Evolutionary conservation across 192 early-diverging fungal species (phyloP), one percentile per base, ranked within the genome.

Genomic region (Backusella liffmaniae): DNA sequence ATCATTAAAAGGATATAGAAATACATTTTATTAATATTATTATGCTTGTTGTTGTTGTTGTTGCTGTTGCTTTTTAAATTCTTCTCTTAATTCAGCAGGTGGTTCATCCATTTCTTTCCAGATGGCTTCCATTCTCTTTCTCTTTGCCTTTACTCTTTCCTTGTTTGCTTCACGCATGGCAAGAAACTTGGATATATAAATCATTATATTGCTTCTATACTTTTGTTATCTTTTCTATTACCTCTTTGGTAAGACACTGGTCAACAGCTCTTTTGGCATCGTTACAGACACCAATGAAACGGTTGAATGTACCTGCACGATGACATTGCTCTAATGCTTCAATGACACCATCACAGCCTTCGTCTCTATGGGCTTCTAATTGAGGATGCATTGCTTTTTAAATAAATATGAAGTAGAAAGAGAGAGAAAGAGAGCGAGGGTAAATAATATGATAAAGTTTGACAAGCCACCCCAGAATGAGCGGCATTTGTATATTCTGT

Each of bases 61-160:
- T 23, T 53, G 51, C 9, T 53, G 56, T 62, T 59, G 56, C n/a
- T 62, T 62, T 62, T 62, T 62, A 62, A 62, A 62, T 67, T 74
- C 59, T n/a, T 41, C 65, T n/a, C 39, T 73, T 34, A 75, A 75
- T 37, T 70, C 76, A 59, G 80, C 68, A 67, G 80, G 73, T 35
- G 80, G 80, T 53, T 87, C 86, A 30, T 87, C 83, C 82, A 87
- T 84, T 34, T 83, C 86, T 79, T 85, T 82, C 86, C 88, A 89
- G 74, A 85, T 75, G 37, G 85, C 65, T 70, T 87, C 81, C 56
- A 82, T 67, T 72, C 77, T 83, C 49, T 72, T 81, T 70, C 88
- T 77, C 65, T 83, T 87, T 46, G 80, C 86, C 46, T 76, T 73
- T 21, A 82, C 73, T 46, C 73, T 76, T 23, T 79, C 81, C 66